phyloP scores from a whole-genome alignment of 2,329 filamentous ascomycete species.

The Monilinia vaccinii-corymbosi region DNA sequence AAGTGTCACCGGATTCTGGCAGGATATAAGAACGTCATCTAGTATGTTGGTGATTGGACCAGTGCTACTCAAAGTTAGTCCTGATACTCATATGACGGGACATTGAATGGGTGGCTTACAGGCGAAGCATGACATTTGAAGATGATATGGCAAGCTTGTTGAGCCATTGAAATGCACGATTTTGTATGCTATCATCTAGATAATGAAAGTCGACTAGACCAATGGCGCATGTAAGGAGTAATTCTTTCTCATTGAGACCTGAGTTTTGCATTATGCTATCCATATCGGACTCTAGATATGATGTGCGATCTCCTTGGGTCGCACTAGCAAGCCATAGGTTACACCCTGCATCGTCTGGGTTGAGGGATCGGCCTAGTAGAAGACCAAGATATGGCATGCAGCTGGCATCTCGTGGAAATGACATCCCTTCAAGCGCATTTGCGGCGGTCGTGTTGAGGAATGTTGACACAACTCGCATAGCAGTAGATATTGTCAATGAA shows the following conservation, averaged over 20 bases:
- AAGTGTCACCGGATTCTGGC: slow-evolving; percentile 51
- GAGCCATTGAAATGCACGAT: slow-evolving; percentile 50
- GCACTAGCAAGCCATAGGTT: slow-evolving; percentile 46
- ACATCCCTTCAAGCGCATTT: slow-evolving; percentile 20
- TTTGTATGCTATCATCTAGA: slow-evolving; percentile 53
- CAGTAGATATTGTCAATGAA: slow-evolving; percentile 47
- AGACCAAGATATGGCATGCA: slow-evolving; percentile 48
- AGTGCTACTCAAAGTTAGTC: slow-evolving; percentile 34
- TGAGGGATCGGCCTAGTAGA: slow-evolving; percentile 47
- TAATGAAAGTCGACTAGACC: slow-evolving; percentile 58
- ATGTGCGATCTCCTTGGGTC: slow-evolving; percentile 24
- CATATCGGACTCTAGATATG: slow-evolving; percentile 33
- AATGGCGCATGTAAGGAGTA: slow-evolving; percentile 54
- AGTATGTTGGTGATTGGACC: slow-evolving; percentile 48
- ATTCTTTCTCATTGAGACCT: slow-evolving; percentile 48
- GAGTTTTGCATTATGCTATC: slow-evolving; percentile 35
- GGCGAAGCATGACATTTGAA: slow-evolving; percentile 46
- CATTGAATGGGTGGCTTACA: slow-evolving; percentile 38
- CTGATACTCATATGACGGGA: not conserved
- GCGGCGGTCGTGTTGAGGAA: slow-evolving; percentile 46
- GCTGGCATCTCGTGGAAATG: slow-evolving; percentile 26
- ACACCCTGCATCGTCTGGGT: slow-evolving; percentile 51
- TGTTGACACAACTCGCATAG: slow-evolving; percentile 51
- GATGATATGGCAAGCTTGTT: slow-evolving; percentile 45
- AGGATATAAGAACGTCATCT: slow-evolving; percentile 50